These are phyloP conservation scores for Blastocystis sp. DNA, from an alignment of 352 stramenopile genomes.

Conservation along the genomic window DNA sequence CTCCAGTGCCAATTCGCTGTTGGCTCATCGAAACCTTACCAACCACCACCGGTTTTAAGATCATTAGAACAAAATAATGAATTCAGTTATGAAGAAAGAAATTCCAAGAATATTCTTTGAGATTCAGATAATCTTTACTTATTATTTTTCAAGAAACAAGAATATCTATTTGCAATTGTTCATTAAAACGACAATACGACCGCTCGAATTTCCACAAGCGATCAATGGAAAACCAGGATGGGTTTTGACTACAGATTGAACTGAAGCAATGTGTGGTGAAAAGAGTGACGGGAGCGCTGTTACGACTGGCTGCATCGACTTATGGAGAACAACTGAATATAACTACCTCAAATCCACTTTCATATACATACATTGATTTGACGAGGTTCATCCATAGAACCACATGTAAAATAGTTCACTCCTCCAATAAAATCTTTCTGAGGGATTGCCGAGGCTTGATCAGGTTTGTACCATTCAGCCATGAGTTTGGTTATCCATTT, in stretches of 20 bases:
- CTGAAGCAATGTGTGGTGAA: conserved; percentile 25
- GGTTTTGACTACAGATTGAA: conserved; percentile 43
- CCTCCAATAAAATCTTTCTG: neutral
- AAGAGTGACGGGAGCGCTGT: conserved; percentile 29
- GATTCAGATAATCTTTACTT: too few species aligned
- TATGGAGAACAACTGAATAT: conserved; percentile 14
- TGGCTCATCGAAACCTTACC: neutral
- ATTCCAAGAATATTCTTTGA: too few species aligned
- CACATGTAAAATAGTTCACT: conserved; percentile 17
- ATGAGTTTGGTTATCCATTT: conserved; percentile 58
- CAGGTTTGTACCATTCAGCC: conserved; percentile 30
- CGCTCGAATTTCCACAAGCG: conserved; percentile 41
- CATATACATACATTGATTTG: conserved; percentile 8
- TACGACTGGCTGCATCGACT: conserved; percentile 23
- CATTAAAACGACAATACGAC: conserved; percentile 21
- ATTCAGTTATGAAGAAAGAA: neutral
- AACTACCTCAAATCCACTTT: neutral
- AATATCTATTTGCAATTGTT: neutral
- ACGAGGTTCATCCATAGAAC: conserved; percentile 45
- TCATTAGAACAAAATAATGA: neutral
- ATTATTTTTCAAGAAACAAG: conserved; percentile 28
- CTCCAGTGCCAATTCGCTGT: neutral
- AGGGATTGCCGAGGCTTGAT: neutral
- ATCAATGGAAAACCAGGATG: conserved; percentile 19
- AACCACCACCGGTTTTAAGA: neutral